phyloP scores from a whole-genome alignment of 2,329 filamentous ascomycete genomes.

The Fusarium buharicum region DNA sequence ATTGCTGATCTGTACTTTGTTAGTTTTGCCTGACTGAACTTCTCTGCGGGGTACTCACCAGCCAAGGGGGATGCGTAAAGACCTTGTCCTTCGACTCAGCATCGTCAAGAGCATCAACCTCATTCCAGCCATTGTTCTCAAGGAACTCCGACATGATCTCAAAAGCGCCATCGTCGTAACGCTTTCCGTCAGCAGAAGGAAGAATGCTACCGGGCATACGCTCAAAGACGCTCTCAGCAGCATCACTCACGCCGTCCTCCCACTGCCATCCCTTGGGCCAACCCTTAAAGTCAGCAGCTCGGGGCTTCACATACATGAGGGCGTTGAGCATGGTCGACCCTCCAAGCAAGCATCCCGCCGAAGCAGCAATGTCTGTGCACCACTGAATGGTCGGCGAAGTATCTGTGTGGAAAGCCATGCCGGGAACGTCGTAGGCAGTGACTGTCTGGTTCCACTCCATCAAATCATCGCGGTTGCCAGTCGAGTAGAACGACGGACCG shows the following conservation, averaged over 20 bases:
- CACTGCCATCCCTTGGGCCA: constrained; percentile 76
- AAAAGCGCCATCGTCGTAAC: constrained; percentile 74
- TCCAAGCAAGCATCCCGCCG: constrained; percentile 72
- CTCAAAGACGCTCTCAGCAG: constrained; percentile 72
- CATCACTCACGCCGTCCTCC: constrained; percentile 61
- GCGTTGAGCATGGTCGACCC: constrained; percentile 73
- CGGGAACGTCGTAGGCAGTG: constrained; percentile 76
- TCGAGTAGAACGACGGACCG: constrained; percentile 69
- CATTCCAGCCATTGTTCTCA: constrained; percentile 68
- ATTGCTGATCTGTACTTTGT: constrained; percentile 63
- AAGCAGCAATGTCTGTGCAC: constrained; percentile 35
- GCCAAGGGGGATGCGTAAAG: constrained; percentile 73
- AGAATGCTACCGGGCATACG: constrained; percentile 58
- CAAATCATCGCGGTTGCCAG: constrained; percentile 66
- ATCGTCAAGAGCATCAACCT: constrained; percentile 67
- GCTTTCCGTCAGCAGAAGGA: constrained; percentile 72
- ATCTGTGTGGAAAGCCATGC: constrained; percentile 76
- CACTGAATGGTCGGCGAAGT: constrained; percentile 55
- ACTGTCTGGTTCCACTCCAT: constrained; percentile 70
- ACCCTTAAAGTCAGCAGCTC: constrained; percentile 73
- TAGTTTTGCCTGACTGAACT: neutral
- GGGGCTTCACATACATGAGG: constrained; percentile 74
- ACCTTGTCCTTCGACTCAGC: constrained; percentile 72
- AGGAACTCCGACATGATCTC: constrained; percentile 70
- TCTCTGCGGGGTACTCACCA: constrained; percentile 19